Base-by-base conservation (phyloP, 1,139 yeast species). In the Saccharomycopsis crataegensis region DNA sequence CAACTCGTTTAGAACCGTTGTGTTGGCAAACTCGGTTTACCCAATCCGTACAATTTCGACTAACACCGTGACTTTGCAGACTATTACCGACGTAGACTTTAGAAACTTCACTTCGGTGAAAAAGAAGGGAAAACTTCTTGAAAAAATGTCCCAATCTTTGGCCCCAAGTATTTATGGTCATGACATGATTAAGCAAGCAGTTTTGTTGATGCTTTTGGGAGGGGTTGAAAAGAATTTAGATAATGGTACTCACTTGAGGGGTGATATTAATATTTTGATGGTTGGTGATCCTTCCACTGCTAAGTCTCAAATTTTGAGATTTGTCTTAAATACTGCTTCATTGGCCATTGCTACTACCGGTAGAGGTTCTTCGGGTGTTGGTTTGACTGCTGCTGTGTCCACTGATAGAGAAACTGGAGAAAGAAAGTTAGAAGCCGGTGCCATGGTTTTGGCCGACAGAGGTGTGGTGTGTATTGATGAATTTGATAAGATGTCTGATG, bases 211-310 rank as follows among this genome's bases (percentile, higher is more conserved):
- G 96, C 73, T 93, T 56, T 71, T 93, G 58, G 97, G 99, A 53
- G 99, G 99, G 65, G 83, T 85, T 48, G 98, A 94, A 64, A 93
- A 93, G 71, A 93, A 93, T 67, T 76, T 94, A 64, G 95, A 85
- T 50, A 91, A 93, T 64, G 99, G 99, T 12, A 86, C 98, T 9
- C 99, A 93, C 71, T 82, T 93, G 65, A 85, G 99, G 77, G 99
- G 99, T 72, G 99, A 94, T 70, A 93, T 93, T 66, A 93, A 93
- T 65, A 77, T 93, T 56, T 75, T 93, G 53, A 87, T 93, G 96
- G 98, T 93, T 43, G 99, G 99, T 71, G 99, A 93, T 68, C 99
- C 99, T 6, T 90, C 98, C 6, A 93, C 99, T 12, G 99, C 99
- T 41, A 93, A 93, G 68, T 91, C 98, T 3, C 99, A 93, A 71